Percentiles rank a stretch among this genome's conserved stretches.
Conservation (phyloP, 306 rosid species). For the Cicer chorassanicum region DNA sequence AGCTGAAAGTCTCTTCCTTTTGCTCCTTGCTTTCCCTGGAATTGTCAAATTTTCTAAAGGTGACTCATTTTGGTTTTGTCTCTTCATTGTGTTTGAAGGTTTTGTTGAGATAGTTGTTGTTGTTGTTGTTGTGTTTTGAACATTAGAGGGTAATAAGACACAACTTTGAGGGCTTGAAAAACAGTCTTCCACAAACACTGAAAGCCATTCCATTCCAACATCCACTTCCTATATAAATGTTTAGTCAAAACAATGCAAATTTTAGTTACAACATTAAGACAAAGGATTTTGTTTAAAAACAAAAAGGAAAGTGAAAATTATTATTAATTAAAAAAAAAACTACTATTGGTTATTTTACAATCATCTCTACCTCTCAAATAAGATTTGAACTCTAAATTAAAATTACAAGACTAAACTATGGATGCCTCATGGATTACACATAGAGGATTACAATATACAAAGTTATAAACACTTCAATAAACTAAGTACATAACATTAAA, state of each 20-base stretch:
- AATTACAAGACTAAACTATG: too few relatives aligned
- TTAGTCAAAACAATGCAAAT: not conserved
- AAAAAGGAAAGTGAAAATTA: too few relatives aligned
- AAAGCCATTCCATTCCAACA: constrained; percentile 75
- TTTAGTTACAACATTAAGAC: constrained; percentile 11
- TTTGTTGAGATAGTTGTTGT: constrained; percentile 40
- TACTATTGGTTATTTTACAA: too few relatives aligned
- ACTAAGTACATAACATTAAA: constrained; percentile 2
- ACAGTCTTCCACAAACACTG: constrained; percentile 77
- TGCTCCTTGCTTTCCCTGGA: constrained; percentile 80
- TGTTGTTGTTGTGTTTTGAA: constrained; percentile 36
- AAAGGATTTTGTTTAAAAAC: too few relatives aligned
- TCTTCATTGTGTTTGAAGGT: constrained; percentile 49
- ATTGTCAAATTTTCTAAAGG: constrained; percentile 52
- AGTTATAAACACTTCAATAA: constrained; percentile 19
- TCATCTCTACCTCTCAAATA: too few relatives aligned
- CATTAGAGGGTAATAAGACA: constrained; percentile 50
- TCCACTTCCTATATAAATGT: constrained; percentile 61
- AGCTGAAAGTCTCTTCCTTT: constrained; percentile 63
- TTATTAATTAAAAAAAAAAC: too few relatives aligned
- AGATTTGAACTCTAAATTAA: too few relatives aligned
- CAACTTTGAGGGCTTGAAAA: constrained; percentile 64
- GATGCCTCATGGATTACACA: too few relatives aligned
- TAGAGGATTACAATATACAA: not conserved
- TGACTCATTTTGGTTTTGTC: constrained; percentile 30